A percentile compares a stretch with the other conserved stretches of the same genome.
These are phyloP conservation scores for Sordaria brevicollis DNA, from an alignment of 495 filamentous ascomycete species.

Conservation along the genomic window DNA sequence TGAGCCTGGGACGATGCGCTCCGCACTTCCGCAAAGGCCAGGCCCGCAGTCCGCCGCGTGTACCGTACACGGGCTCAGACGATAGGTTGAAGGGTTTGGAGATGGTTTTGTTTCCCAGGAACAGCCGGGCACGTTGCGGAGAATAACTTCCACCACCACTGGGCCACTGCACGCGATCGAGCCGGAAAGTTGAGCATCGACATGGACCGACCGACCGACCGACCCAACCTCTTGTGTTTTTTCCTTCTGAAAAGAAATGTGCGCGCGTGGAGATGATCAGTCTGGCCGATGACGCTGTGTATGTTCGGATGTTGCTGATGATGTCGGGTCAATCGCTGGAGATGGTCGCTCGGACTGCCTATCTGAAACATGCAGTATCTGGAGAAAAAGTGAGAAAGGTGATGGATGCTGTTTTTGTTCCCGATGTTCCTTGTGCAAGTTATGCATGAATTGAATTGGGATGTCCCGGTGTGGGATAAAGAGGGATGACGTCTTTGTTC, in stretches of 20 bases:
- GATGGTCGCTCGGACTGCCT: not conserved
- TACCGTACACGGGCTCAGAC: not conserved
- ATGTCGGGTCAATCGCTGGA: not conserved
- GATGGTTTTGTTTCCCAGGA: not conserved
- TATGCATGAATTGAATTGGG: not conserved
- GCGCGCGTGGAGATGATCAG: not conserved
- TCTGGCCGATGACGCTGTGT: not conserved
- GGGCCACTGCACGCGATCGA: not conserved
- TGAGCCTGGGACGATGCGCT: not conserved
- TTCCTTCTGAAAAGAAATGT: not conserved
- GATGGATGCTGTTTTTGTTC: not conserved
- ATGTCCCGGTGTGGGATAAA: not conserved
- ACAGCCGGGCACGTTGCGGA: not conserved
- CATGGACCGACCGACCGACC: no score
- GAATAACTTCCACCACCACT: not conserved
- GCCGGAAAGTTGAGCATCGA: not conserved
- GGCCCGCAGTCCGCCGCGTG: not conserved
- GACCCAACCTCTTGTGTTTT: not conserved
- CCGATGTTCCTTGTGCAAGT: not conserved
- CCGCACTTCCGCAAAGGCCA: not conserved
- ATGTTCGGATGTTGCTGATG: not conserved
- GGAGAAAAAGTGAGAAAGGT: no score
- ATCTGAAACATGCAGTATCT: not conserved
- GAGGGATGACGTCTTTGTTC: not conserved
- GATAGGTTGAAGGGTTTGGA: not conserved